Conservation (phyloP, 2,329 filamentous ascomycete genomes). For the Aspergillus hiratsukae region DNA sequence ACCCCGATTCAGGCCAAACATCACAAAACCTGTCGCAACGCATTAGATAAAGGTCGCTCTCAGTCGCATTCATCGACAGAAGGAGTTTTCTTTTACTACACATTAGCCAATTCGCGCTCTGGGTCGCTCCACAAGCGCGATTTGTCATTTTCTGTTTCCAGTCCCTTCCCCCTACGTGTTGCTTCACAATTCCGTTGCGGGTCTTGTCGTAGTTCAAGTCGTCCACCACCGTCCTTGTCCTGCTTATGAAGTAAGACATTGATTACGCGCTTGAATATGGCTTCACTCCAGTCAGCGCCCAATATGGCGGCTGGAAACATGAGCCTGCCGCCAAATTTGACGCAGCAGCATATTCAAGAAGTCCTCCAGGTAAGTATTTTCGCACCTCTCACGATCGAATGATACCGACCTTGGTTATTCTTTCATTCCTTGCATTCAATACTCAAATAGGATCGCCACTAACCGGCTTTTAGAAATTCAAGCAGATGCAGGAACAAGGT, state of each 20-base stretch:
- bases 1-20: conserved; percentile 23
- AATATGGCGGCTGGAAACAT: conserved; percentile 63
- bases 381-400: conserved; percentile 1
- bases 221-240: conserved; percentile 12
- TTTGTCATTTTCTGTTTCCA: conserved; percentile 15
- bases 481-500: conserved; percentile 81
- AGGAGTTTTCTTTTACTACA: conserved; percentile 16
- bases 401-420: not conserved
- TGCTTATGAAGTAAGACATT: conserved; percentile 28
- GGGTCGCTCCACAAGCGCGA: conserved; percentile 22
- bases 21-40: conserved; percentile 33
- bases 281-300: conserved; percentile 70
- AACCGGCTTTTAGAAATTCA: conserved; percentile 65
- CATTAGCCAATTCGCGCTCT: conserved; percentile 17
- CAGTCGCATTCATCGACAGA: conserved; percentile 24
- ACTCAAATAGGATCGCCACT: conserved; percentile 21
- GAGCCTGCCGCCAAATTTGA: conserved; percentile 63
- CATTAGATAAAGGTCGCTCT: conserved; percentile 21
- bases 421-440: not conserved
- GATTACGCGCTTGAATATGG: conserved; percentile 55
- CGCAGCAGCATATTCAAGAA: conserved; percentile 72
- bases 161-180: conserved; percentile 15
- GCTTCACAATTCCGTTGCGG: conserved; percentile 15
- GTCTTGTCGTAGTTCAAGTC: conserved; percentile 17
- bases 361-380: conserved; percentile 49